phyloP scores from a whole-genome alignment of 2,329 filamentous ascomycete species.

The Aspergillus oerlinghausenensis region DNA sequence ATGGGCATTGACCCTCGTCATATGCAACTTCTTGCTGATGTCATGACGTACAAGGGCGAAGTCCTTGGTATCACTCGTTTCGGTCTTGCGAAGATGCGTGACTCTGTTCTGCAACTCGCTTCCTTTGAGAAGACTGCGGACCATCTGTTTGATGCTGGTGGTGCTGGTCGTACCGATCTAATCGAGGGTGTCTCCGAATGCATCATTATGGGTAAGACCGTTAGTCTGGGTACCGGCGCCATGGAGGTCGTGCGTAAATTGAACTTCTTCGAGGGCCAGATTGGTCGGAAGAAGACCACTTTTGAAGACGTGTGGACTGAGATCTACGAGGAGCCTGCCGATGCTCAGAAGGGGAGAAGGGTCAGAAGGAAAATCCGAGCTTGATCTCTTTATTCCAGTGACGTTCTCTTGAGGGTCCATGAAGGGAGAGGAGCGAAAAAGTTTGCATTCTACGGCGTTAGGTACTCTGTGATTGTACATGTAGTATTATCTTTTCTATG shows the following conservation, averaged over 20 bases:
- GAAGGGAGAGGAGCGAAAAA: not conserved
- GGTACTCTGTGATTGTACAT: conserved; percentile 4
- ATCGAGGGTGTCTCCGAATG: conserved; percentile 94
- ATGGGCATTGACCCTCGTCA: conserved; percentile 97
- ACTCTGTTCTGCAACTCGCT: conserved; percentile 87
- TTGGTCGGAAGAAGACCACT: conserved; percentile 53
- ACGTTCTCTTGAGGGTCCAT: not conserved
- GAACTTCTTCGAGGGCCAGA: conserved; percentile 58
- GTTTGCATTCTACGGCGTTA: conserved; percentile 8
- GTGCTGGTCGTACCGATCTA: conserved; percentile 82
- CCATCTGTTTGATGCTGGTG: conserved; percentile 91
- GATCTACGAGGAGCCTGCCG: conserved; percentile 18
- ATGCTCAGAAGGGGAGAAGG: conserved; percentile 11
- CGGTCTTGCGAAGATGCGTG: conserved; percentile 92
- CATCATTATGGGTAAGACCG: conserved; percentile 97
- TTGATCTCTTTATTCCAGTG: not conserved
- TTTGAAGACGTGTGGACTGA: conserved; percentile 62
- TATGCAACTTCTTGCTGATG: conserved; percentile 94
- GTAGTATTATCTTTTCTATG: conserved; percentile 2
- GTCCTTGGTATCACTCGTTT: conserved; percentile 95
- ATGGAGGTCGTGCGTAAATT: conserved; percentile 82
- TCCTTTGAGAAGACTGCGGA: conserved; percentile 98
- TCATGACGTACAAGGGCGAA: conserved; percentile 99
- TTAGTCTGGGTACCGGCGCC: conserved; percentile 83
- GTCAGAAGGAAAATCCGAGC: not conserved